phyloP scores from a whole-genome alignment of 176 grass and related monocot genomes.

The Chloris gayana region DNA sequence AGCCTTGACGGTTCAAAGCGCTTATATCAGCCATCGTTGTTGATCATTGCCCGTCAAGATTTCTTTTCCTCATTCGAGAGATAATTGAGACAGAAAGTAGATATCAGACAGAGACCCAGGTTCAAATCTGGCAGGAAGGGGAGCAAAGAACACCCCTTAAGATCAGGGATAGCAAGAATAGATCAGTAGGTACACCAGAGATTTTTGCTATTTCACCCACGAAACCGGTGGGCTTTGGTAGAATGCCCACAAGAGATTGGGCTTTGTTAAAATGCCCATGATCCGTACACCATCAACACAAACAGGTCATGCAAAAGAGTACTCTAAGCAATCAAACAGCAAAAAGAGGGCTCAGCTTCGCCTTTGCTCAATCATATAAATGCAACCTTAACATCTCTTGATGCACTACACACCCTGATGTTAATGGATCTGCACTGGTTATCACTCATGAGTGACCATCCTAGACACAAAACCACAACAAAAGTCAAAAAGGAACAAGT shows the following conservation, averaged over 20 bases:
- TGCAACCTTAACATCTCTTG: not conserved
- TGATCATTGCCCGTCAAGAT: slow-evolving; percentile 28
- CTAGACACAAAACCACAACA: slow-evolving; percentile 12
- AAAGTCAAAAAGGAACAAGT: not conserved
- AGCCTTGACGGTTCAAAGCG: slow-evolving; percentile 8
- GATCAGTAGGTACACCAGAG: not conserved
- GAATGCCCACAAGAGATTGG: too few relatives aligned
- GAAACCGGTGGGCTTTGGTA: too few relatives aligned
- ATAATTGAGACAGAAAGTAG: not conserved
- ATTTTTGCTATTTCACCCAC: too few relatives aligned
- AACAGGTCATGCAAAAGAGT: too few relatives aligned
- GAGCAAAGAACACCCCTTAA: slow-evolving; percentile 4
- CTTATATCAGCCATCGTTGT: slow-evolving; percentile 26
- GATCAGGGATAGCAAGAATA: not conserved
- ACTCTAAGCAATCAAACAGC: not conserved
- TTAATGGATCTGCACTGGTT: slow-evolving; percentile 24
- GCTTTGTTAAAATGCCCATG: too few relatives aligned
- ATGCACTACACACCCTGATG: not conserved
- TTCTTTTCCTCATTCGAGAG: not conserved
- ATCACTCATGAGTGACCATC: slow-evolving; percentile 17
- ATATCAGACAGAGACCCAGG: not conserved
- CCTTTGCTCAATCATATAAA: slow-evolving; percentile 30
- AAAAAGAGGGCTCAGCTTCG: slow-evolving; percentile 28
- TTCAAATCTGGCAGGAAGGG: not conserved
- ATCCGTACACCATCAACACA: too few relatives aligned